Percentiles rank a stretch among this genome's conserved stretches.
Conservation (phyloP, 495 filamentous ascomycete species). For the Podospora australis region DNA sequence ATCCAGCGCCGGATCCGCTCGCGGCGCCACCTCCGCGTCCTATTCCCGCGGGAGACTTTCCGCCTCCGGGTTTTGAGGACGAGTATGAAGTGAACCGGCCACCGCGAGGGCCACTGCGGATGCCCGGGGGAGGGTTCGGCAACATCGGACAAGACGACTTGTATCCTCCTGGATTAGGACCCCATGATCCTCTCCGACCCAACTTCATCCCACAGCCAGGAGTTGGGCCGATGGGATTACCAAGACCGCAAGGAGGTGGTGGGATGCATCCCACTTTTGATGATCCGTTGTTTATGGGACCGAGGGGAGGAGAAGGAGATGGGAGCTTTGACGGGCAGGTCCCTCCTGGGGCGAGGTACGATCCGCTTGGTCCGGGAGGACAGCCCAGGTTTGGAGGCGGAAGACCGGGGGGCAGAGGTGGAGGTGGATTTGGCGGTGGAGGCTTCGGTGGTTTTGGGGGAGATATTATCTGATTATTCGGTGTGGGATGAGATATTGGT, state of each 20-base stretch:
- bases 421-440: constrained; percentile 28
- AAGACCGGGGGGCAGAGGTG: constrained; percentile 16
- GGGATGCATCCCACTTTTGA: constrained; percentile 97
- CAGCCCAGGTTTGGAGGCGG: constrained; percentile 35
- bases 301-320: constrained; percentile 32
- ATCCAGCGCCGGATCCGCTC: constrained; percentile 50
- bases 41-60: constrained; percentile 68
- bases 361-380: constrained; percentile 75
- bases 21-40: constrained; percentile 56
- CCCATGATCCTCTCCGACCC: constrained; percentile 70
- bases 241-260: constrained; percentile 36
- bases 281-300: constrained; percentile 77
- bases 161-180: constrained; percentile 80
- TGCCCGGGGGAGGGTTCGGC: constrained; percentile 37
- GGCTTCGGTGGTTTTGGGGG: constrained; percentile 33
- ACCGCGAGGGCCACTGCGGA: constrained; percentile 38
- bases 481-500: not conserved
- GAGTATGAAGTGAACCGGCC: constrained; percentile 78
- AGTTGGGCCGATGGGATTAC: constrained; percentile 39
- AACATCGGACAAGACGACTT: constrained; percentile 74
- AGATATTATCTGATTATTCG: constrained; percentile 33
- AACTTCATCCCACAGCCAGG: constrained; percentile 41
- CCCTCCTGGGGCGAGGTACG: constrained; percentile 60
- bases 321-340: constrained; percentile 45
- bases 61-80: constrained; percentile 88